Evolutionary conservation across 1,284 basidiomycete genomes (phyloP), one percentile per base, ranked within the genome.

Genomic region (Xerocomus minutiporus): DNA sequence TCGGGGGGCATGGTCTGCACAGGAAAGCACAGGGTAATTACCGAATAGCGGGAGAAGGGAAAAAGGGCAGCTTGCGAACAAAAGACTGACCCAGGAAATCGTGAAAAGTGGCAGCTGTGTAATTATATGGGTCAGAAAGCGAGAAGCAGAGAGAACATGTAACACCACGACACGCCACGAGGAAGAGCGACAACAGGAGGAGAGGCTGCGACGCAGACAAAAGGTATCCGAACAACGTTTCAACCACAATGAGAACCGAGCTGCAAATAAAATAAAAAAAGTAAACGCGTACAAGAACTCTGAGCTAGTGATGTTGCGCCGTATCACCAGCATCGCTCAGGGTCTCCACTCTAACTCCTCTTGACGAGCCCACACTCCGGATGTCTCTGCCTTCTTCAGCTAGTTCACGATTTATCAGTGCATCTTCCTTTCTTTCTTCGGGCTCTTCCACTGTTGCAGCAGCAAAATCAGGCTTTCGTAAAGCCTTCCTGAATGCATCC

Each of bases 381-480:
- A 91, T 86, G 67, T 90, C 88, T 57, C 86, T 74, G 25, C 88
- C 89, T 67, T 91, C 89, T 68, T 91, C 88, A 17, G 87, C 88
- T 46, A 91, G 70, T 69, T 90, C 85, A 57, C 82, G 75, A 62
- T 75, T 83, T 44, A 90, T 69, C 49, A 88, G 64, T 50, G 75
- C 68, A 47, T 75, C 74, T 41, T 76, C 73, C 48, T 70, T 73
- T 49, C 73, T 71, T 34, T 72, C 71, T 23, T 70, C 68, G 35
- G 81, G 85, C 65, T 91, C 88, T 62, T 88, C 86, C 8, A 82
- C 78, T 5, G 83, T 78, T 43, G 75, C 68, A 29, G 71, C 78
- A 12, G 83, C 78, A 67, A 92, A 92, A 63, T 91, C 89, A 4
- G 90, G 90, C 69, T 91, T 91, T 62, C 91, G 77, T 58, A 93